Evolutionary conservation across 805 yeast genomes (phyloP), one percentile per base, ranked within the genome.

Genomic region (Pichia phayaonensis): DNA sequence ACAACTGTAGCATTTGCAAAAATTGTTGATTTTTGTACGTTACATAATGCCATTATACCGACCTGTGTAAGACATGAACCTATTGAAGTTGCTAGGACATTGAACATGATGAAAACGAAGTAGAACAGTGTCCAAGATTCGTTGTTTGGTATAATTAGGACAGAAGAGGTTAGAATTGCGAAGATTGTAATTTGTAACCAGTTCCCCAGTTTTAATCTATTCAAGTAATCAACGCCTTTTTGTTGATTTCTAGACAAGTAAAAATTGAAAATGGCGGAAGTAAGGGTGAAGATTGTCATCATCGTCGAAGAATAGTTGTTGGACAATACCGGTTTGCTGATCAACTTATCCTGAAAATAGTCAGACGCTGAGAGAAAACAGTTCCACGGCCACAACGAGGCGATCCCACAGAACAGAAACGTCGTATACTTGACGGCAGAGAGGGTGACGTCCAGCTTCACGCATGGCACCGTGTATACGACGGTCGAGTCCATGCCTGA

Each of bases 341-440:
- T 67, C 54, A 92, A 79, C 57, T 90, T 63, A 56, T 78, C 75
- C 52, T 77, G 74, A 60, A 89, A 88, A 66, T 88, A 90, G 10
- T 85, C 84, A 0, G 96, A 79, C 0, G 97, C 96, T 1, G 95
- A 81, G 11, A 94, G 68, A 55, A 90, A 84, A 58, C 94, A 82
- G 71, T 92, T 94, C 97, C 98, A 92, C 0, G 98, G 98, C 97
- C 98, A 92, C 21, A 92, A 72, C 21, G 85, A 72, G 1, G 96
- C 84, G 15, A 88, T 73, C 0, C 97, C 97, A 8, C 86, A 74
- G 13, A 79, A 58, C 23, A 81, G 67, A 60, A 84, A 89, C 0
- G 92, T 79, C 12, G 75, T 26, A 60, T 86, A 87, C 44, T 65
- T 66, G n/a, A 69, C 46, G 12, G 56, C 51, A 0, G 58, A 43